Base-by-base conservation (phyloP, 495 filamentous ascomycete species). In the Talaromyces ruber region DNA sequence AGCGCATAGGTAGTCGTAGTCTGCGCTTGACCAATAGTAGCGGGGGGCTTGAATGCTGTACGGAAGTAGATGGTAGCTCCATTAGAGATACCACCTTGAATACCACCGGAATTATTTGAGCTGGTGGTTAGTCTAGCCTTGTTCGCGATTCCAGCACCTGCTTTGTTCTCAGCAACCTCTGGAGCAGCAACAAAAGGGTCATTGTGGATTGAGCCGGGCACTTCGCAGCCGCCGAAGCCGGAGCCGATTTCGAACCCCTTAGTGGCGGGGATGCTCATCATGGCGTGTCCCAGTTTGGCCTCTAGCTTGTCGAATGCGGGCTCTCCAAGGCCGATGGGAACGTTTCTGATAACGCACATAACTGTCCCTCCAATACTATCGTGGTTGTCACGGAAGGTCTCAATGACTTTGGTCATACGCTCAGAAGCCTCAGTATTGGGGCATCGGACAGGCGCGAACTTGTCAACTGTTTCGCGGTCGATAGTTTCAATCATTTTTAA, bases 161-260 rank as follows among this genome's bases (percentile, higher is more conserved):
- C 52, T 37, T 69, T 73, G 29, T 74, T 78, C n/a, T 67, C 70
- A 8, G 73, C 72, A 14, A 74, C 70, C 56, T 79, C 71, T 0
- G 79, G 71, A 21, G 84, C 70, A 24, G 81, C 79, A 56, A 94
- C 78, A 72, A 98, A 98, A 61, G 91, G 81, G 71, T 98, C 94
- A 74, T 98, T 98, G 81, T 98, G 93, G 34, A 84, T 83, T 4
- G 92, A 96, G 16, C 94, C 94, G 1, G 92, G 90, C 6, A 98
- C 76, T 68, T 92, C 87, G 68, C 88, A 92, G 59, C 93, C 93
- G 50, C 84, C 87, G 73, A 98, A 97, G 21, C 94, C 94, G 58
- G 91, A 96, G 57, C 95, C 94, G 67, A 98, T 88, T 68, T 98
- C 93, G 74, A 98, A 98, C 58, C 89, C 93, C 74, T 98, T 98